Evolutionary conservation across 2,329 filamentous ascomycete genomes (phyloP).

Genomic region (Chaetomium olivaceum): DNA sequence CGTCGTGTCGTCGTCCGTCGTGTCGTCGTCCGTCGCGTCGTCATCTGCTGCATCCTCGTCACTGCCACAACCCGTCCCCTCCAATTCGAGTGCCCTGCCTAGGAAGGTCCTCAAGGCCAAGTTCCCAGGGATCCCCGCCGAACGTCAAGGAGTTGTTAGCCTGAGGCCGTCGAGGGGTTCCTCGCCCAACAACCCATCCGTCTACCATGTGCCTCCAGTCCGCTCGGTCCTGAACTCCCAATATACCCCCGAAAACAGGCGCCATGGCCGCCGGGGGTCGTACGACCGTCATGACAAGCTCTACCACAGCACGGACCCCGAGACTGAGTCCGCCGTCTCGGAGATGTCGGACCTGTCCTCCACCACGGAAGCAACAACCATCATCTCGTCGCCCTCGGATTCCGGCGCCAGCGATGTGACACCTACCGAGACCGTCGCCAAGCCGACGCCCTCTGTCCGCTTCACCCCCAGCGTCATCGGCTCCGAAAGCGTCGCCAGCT

Average conservation of each 20-base stretch:
- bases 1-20: neutral
- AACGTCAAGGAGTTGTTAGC: conserved; percentile 31
- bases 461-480: conserved; percentile 34
- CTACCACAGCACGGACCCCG: conserved; percentile 32
- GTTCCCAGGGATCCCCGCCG: conserved; percentile 29
- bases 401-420: conserved; percentile 32
- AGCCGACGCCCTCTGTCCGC: conserved; percentile 32
- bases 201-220: conserved; percentile 30
- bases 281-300: conserved; percentile 26
- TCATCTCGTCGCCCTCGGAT: conserved; percentile 36
- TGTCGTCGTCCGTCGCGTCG: neutral
- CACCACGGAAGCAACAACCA: conserved; percentile 43
- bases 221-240: conserved; percentile 29
- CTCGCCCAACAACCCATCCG: conserved; percentile 21
- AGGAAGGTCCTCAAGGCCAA: conserved; percentile 35
- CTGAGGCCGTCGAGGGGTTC: conserved; percentile 31
- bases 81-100: conserved; percentile 25
- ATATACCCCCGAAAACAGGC: conserved; percentile 27
- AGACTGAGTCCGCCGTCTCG: conserved; percentile 42
- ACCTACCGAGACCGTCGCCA: conserved; percentile 28
- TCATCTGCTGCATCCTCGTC: neutral
- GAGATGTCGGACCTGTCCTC: conserved; percentile 41
- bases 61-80: conserved; percentile 13
- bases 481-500: conserved; percentile 27
- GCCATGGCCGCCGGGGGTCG: conserved; percentile 20